These are phyloP conservation scores for Paramicrosporidium saccamoebae DNA, from an alignment of 371 early-diverging fungal species.

Conservation along the genomic window DNA sequence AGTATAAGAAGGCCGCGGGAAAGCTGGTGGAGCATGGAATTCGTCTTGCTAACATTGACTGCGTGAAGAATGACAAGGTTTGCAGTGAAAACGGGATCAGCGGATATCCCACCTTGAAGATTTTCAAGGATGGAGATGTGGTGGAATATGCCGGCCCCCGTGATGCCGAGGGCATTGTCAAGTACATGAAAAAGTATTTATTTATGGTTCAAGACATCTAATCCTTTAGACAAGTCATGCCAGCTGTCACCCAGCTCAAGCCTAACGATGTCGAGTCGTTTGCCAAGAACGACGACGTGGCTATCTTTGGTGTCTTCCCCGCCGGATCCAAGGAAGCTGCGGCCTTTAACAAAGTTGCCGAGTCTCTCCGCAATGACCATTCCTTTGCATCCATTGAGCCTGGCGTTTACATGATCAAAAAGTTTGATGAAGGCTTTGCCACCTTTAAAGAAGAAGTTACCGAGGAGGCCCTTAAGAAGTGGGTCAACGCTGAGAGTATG, in stretches of 20 bases:
- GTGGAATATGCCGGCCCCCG: conserved; percentile 48
- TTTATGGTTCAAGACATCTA: conserved; percentile 1
- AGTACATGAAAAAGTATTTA: conserved; percentile 54
- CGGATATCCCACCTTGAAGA: conserved; percentile 80
- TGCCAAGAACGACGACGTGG: conserved; percentile 39
- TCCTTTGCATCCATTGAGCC: conserved; percentile 42
- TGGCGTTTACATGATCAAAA: conserved; percentile 41
- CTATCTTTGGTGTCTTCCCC: conserved; percentile 39
- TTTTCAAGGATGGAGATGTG: conserved; percentile 27
- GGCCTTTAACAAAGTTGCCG: conserved; percentile 22
- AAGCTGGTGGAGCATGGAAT: conserved; percentile 24
- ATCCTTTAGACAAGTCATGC: conserved; percentile 20
- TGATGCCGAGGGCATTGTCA: conserved; percentile 38
- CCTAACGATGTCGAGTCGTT: conserved; percentile 27
- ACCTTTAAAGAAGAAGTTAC: conserved; percentile 15
- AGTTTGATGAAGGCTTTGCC: conserved; percentile 52
- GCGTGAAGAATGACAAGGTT: conserved; percentile 42
- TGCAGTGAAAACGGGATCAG: conserved; percentile 39
- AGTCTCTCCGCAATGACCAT: conserved; percentile 35
- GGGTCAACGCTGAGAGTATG: conserved; percentile 30
- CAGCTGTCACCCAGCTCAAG: conserved; percentile 28
- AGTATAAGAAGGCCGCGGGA: conserved; percentile 60
- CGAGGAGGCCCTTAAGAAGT: conserved; percentile 14
- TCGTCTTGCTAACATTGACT: conserved; percentile 71
- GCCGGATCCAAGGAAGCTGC: conserved; percentile 17